A percentile compares a stretch with the other conserved stretches of the same genome.
phyloP scores from a whole-genome alignment of 257 asterid species.

The Solanum chiquidenum region DNA sequence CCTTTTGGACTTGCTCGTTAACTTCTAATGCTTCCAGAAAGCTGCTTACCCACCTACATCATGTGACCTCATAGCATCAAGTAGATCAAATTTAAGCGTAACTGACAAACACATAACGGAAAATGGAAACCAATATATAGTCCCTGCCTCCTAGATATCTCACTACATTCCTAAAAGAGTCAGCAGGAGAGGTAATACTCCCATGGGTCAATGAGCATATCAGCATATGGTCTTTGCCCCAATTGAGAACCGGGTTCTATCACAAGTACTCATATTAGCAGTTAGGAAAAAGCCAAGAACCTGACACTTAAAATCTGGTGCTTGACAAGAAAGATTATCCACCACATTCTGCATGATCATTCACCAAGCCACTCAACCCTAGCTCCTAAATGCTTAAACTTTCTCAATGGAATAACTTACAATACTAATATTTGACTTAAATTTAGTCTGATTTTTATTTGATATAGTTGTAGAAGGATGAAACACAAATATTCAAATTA shows the following conservation, averaged over 20 bases:
- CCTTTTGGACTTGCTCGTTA: slow-evolving; percentile 36
- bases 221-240: background rate
- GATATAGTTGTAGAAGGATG: background rate
- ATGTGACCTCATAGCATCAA: background rate
- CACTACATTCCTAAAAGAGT: background rate
- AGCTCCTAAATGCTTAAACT: background rate
- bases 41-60: slow-evolving; percentile 62
- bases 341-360: background rate
- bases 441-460: background rate
- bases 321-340: background rate
- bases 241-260: background rate
- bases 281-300: background rate
- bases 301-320: background rate
- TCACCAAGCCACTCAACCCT: background rate
- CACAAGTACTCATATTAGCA: background rate
- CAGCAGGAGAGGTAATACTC: background rate
- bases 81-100: background rate
- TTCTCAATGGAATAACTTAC: background rate
- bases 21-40: slow-evolving; percentile 51
- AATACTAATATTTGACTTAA: background rate
- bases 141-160: background rate
- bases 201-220: background rate
- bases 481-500: too few species aligned
- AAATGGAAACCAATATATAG: background rate
- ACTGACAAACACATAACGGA: background rate